Conservation (phyloP, 2,329 filamentous ascomycete species). For the Thyridium curvatum region DNA sequence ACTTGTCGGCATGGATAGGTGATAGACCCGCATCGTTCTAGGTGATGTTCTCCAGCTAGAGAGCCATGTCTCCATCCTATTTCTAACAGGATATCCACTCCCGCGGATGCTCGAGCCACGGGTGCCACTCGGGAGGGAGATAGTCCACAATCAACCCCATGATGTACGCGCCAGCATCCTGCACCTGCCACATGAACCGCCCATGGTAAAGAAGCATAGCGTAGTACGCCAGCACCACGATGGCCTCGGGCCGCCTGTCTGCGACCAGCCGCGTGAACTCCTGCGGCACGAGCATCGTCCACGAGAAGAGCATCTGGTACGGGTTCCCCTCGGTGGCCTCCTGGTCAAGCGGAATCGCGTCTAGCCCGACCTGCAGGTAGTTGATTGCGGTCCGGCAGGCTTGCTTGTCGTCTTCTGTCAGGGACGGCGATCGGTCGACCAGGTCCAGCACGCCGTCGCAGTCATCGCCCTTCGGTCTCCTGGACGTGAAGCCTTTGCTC, state of each 20-base stretch:
- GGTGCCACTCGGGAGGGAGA: constrained; percentile 8
- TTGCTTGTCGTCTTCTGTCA: constrained; percentile 13
- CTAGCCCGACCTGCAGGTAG: constrained; percentile 16
- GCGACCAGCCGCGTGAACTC: constrained; percentile 16
- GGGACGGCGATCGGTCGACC: constrained; percentile 9
- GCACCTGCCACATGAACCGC: constrained; percentile 19
- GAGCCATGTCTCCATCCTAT: too few species aligned
- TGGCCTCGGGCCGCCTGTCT: constrained; percentile 13
- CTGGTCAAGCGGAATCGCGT: constrained; percentile 9
- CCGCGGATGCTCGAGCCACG: constrained; percentile 9
- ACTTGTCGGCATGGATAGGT: too few species aligned
- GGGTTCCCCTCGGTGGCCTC: constrained; percentile 2
- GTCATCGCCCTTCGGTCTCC: constrained; percentile 14
- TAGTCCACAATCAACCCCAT: constrained; percentile 7
- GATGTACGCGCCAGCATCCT: constrained; percentile 11
- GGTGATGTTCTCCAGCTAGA: too few species aligned
- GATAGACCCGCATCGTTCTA: too few species aligned
- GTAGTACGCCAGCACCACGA: constrained; percentile 20
- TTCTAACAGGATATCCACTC: constrained; percentile 1
- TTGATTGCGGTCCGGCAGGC: constrained; percentile 18
- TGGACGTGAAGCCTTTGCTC: constrained; percentile 7
- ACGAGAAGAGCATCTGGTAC: constrained; percentile 19
- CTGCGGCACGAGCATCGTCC: constrained; percentile 14
- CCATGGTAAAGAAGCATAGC: constrained; percentile 17
- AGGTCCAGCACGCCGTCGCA: constrained; percentile 12